Evolutionary conservation across 1,284 basidiomycete species (phyloP).

Genomic region (Microbotryum scabiosae): DNA sequence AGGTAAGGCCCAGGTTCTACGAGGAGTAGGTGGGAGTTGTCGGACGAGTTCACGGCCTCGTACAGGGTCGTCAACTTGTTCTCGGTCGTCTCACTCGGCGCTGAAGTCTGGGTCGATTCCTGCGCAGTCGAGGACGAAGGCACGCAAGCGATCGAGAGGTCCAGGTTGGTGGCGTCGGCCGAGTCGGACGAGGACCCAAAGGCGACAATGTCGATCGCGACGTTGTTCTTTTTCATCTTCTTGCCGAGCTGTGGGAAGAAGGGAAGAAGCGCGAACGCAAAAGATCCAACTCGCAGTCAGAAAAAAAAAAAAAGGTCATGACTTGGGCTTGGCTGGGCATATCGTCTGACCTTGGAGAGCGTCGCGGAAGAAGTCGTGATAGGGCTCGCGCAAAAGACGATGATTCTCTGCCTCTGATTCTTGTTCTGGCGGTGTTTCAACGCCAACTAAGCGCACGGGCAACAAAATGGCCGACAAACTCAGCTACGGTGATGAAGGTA

Average conservation of each 20-base stretch:
- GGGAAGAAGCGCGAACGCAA: not conserved
- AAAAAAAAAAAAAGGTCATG: not conserved
- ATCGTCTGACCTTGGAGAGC: conserved; percentile 32
- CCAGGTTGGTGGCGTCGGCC: conserved; percentile 35
- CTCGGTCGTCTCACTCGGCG: conserved; percentile 52
- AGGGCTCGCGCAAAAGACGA: conserved; percentile 88
- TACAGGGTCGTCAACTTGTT: conserved; percentile 64
- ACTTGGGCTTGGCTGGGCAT: no score
- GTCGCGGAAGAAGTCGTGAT: conserved; percentile 43
- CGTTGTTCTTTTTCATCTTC: conserved; percentile 99
- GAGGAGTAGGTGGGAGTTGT: conserved; percentile 76
- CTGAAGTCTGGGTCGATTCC: conserved; percentile 39
- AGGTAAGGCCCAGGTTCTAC: conserved; percentile 69
- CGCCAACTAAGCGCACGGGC: no score
- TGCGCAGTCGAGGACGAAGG: not conserved
- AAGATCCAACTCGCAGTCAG: not conserved
- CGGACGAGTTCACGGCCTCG: conserved; percentile 63
- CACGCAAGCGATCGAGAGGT: conserved; percentile 15
- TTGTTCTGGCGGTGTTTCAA: conserved; percentile 98
- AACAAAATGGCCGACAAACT: no score
- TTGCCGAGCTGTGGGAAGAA: conserved; percentile 67
- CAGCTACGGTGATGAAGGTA: no score
- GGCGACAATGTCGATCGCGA: conserved; percentile 82
- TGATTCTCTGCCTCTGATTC: conserved; percentile 88
- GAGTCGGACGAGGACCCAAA: conserved; percentile 50